Percentiles rank a stretch among this genome's conserved stretches.
These are phyloP conservation scores for Leccinum insigne DNA, from an alignment of 1,284 basidiomycete genomes.

Conservation along the genomic window DNA sequence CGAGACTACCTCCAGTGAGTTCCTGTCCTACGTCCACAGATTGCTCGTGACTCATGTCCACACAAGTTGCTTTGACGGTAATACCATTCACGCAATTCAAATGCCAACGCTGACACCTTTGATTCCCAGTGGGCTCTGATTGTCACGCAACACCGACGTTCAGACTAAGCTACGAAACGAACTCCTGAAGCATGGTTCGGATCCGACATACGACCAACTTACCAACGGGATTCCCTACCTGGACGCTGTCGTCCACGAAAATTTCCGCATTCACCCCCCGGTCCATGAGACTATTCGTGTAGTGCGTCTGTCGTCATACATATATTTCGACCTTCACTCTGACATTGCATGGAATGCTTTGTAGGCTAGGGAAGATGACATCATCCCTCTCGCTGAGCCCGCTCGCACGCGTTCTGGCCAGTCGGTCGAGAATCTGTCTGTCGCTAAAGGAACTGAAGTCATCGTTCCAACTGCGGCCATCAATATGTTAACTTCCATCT, in stretches of 20 bases:
- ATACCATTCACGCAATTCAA: too few relatives aligned
- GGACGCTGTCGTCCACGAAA: conserved; percentile 1
- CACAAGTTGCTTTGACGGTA: too few relatives aligned
- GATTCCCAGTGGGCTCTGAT: not conserved
- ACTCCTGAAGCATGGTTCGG: not conserved
- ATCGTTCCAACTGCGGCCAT: not conserved
- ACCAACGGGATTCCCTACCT: not conserved
- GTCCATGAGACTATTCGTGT: not conserved
- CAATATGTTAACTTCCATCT: not conserved
- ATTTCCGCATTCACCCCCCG: not conserved
- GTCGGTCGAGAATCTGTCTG: not conserved
- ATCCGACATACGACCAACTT: not conserved
- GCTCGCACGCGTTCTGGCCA: not conserved
- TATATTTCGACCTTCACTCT: not conserved
- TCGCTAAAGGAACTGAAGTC: not conserved
- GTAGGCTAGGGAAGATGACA: not conserved
- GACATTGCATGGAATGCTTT: not conserved
- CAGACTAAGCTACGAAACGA: not conserved
- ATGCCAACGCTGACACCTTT: too few relatives aligned
- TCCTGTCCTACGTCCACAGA: too few relatives aligned
- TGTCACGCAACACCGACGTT: not conserved
- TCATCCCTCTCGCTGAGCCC: not conserved
- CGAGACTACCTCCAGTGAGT: too few relatives aligned
- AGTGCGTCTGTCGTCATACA: not conserved
- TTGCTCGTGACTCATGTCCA: too few relatives aligned